These are phyloP conservation scores for Chaetomium sp. DNA, from an alignment of 2,329 filamentous ascomycete genomes.

Conservation along the genomic window DNA sequence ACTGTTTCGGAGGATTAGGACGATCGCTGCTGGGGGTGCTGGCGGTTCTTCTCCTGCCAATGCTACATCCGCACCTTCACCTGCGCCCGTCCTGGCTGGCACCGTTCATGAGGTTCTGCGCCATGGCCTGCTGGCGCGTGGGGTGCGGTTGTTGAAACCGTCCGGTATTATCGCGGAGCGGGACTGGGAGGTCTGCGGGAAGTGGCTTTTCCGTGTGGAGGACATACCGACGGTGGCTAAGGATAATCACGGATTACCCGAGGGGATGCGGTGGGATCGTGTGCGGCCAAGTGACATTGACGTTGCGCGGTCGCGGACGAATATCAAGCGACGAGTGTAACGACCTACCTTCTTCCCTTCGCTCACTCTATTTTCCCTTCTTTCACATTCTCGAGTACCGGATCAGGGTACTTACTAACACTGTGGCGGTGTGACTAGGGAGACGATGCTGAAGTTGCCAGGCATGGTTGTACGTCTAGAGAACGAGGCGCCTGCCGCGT, in stretches of 20 bases:
- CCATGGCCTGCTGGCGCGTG: conserved; percentile 23
- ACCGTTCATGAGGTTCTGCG: conserved; percentile 35
- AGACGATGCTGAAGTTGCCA: conserved; percentile 39
- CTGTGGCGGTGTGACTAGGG: conserved; percentile 13
- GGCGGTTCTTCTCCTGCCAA: not conserved
- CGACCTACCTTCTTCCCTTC: conserved; percentile 20
- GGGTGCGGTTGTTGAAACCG: conserved; percentile 24
- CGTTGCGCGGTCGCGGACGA: conserved; percentile 48
- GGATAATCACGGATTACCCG: conserved; percentile 29
- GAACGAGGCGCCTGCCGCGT: conserved; percentile 50
- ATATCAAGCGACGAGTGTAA: conserved; percentile 50
- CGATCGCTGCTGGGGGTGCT: conserved; percentile 20
- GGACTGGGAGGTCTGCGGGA: conserved; percentile 40
- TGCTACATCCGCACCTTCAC: not conserved
- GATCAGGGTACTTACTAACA: not conserved
- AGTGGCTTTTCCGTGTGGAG: conserved; percentile 51
- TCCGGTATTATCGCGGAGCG: conserved; percentile 9
- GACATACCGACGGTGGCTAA: conserved; percentile 27
- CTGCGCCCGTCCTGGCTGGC: conserved; percentile 28
- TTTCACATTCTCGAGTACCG: not conserved
- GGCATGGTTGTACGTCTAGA: conserved; percentile 40
- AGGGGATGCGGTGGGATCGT: conserved; percentile 49
- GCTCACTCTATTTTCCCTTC: not conserved
- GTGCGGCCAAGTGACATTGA: conserved; percentile 47
- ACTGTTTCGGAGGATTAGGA: conserved; percentile 25